phyloP scores from a whole-genome alignment of 805 yeast genomes.

The Candida railenensis region DNA sequence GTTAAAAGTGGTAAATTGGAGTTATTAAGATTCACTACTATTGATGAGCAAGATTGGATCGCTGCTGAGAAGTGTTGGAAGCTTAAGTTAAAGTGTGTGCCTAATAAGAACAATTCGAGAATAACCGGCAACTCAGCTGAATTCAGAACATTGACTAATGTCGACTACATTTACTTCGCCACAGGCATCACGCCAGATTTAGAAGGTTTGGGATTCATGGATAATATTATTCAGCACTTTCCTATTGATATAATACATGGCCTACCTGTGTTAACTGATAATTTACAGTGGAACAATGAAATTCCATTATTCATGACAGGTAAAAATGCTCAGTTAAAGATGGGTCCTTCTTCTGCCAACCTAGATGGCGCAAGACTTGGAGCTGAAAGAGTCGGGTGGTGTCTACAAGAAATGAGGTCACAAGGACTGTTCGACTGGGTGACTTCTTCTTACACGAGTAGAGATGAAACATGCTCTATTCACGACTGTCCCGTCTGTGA shows the following conservation, averaged over 20 bases:
- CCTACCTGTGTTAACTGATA: conserved; percentile 43
- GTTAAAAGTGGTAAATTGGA: conserved; percentile 28
- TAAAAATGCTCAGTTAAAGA: conserved; percentile 39
- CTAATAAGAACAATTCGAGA: conserved; percentile 6
- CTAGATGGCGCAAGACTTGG: conserved; percentile 46
- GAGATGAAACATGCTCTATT: conserved; percentile 5
- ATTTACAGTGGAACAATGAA: conserved; percentile 40
- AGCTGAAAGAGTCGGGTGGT: conserved; percentile 46
- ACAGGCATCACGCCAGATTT: conserved; percentile 39
- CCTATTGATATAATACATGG: conserved; percentile 36
- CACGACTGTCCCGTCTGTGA: conserved; percentile 4
- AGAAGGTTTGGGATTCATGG: conserved; percentile 25
- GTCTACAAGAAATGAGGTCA: conserved; percentile 18
- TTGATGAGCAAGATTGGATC: conserved; percentile 25
- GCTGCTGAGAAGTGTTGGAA: conserved; percentile 23
- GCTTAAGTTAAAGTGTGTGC: conserved; percentile 10
- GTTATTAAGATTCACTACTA: conserved; percentile 25
- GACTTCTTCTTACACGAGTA: neutral
- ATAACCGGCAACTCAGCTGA: neutral
- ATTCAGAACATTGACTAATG: neutral
- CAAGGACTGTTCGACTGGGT: conserved; percentile 4
- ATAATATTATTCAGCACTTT: conserved; percentile 21
- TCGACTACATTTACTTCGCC: conserved; percentile 41
- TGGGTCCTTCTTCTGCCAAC: conserved; percentile 48
- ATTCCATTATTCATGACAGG: conserved; percentile 43